Evolutionary conservation across 306 rosid species (phyloP).

Genomic region (Medicago arabica): DNA sequence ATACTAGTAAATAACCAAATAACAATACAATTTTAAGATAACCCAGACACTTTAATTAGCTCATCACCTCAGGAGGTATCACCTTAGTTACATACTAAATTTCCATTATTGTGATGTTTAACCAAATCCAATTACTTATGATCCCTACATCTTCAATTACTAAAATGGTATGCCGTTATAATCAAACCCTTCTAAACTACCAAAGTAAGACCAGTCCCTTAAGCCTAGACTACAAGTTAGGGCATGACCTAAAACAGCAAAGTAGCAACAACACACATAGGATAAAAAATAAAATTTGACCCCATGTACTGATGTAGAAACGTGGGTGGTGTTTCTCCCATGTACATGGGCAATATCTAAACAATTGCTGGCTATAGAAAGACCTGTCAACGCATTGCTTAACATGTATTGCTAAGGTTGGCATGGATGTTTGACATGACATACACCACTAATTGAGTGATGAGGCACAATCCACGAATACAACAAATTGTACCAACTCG

Average conservation of each 20-base stretch:
- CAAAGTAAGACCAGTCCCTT: constrained; percentile 36
- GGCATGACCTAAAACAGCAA: constrained; percentile 45
- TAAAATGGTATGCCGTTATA: constrained; percentile 27
- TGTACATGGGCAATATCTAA: constrained; percentile 37
- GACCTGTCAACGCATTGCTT: constrained; percentile 46
- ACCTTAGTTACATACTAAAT: constrained; percentile 23
- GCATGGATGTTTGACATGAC: constrained; percentile 54
- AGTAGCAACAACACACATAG: neutral
- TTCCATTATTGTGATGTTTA: constrained; percentile 45
- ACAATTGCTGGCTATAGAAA: constrained; percentile 42
- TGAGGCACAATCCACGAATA: constrained; percentile 36
- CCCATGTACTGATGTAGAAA: constrained; percentile 37
- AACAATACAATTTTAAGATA: neutral
- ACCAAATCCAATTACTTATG: neutral
- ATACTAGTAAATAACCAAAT: neutral
- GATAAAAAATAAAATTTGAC: neutral
- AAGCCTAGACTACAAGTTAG: constrained; percentile 11
- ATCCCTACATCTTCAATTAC: neutral
- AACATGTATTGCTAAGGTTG: constrained; percentile 52
- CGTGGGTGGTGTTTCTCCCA: constrained; percentile 43
- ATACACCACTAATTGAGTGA: constrained; percentile 39
- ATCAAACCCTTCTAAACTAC: constrained; percentile 21
- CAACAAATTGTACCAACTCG: constrained; percentile 49
- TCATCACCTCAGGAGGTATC: neutral
- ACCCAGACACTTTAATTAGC: neutral